Percentiles rank a stretch among this genome's conserved stretches.
These are phyloP conservation scores for Mycocentrospora acerina DNA, from an alignment of 2,329 filamentous ascomycete genomes.

Conservation along the genomic window DNA sequence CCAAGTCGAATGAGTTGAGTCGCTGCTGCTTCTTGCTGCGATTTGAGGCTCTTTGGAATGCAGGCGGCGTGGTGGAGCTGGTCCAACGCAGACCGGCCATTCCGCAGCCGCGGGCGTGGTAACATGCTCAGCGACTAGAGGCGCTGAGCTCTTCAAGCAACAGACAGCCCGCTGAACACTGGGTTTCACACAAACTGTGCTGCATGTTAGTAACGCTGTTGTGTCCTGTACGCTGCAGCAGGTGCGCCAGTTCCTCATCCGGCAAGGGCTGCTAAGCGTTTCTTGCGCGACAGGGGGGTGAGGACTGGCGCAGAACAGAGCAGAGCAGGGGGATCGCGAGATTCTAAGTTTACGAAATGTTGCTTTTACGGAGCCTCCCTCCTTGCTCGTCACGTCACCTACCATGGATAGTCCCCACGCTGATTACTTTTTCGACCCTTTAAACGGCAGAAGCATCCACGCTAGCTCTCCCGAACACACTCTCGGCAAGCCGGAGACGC, in stretches of 20 bases:
- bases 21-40: conserved; percentile 28
- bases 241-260: too few species aligned
- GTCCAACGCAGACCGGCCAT: conserved; percentile 44
- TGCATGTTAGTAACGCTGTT: conserved; percentile 4
- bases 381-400: conserved; percentile 8
- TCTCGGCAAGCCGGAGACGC: background rate
- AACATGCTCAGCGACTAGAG: conserved; percentile 42
- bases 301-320: too few species aligned
- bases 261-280: too few species aligned
- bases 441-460: conserved; percentile 3
- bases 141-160: too few species aligned
- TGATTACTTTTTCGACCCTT: conserved; percentile 2
- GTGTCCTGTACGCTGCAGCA: too few species aligned
- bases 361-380: conserved; percentile 20
- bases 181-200: conserved; percentile 33
- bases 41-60: conserved; percentile 27
- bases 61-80: conserved; percentile 28
- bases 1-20: conserved; percentile 25
- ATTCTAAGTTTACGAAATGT: conserved; percentile 21
- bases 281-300: too few species aligned
- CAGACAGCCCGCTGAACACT: conserved; percentile 20
- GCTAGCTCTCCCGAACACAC: conserved; percentile 3
- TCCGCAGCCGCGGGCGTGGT: conserved; percentile 49
- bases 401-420: background rate
- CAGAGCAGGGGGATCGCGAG: too few species aligned